These are phyloP conservation scores for Verticillium nonalfalfae DNA, from an alignment of 2,329 filamentous ascomycete genomes.

Conservation along the genomic window DNA sequence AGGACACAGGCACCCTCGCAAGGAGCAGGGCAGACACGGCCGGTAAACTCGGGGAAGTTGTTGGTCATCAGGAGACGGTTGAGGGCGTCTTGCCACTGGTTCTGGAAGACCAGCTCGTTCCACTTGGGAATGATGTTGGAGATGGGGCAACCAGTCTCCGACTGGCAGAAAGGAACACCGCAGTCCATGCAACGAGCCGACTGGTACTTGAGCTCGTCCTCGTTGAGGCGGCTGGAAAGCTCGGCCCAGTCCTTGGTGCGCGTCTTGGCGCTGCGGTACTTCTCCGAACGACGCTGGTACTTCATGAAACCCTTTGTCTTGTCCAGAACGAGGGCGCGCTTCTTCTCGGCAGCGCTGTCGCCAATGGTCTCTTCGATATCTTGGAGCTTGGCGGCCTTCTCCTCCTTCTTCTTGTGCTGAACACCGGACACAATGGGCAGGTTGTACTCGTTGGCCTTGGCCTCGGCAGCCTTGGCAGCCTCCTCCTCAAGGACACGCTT, in stretches of 20 bases:
- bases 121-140: slow-evolving; percentile 97
- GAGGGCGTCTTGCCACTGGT: slow-evolving; percentile 85
- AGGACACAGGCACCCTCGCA: slow-evolving; percentile 95
- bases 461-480: slow-evolving; percentile 75
- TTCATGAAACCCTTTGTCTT: slow-evolving; percentile 98
- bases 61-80: slow-evolving; percentile 93
- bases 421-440: slow-evolving; percentile 70
- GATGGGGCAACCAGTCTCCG: slow-evolving; percentile 91
- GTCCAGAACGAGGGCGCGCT: slow-evolving; percentile 85
- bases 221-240: slow-evolving; percentile 77
- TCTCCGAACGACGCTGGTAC: slow-evolving; percentile 86
- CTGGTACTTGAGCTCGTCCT: slow-evolving; percentile 96
- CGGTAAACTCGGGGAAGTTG: slow-evolving; percentile 98
- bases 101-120: slow-evolving; percentile 74
- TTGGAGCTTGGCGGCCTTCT: slow-evolving; percentile 64
- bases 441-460: slow-evolving; percentile 77
- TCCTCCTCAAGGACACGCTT: slow-evolving; percentile 87
- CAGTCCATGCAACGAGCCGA: slow-evolving; percentile 98
- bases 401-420: slow-evolving; percentile 57
- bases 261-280: slow-evolving; percentile 80
- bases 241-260: slow-evolving; percentile 92
- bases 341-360: slow-evolving; percentile 81
- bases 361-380: slow-evolving; percentile 91
- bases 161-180: slow-evolving; percentile 96
- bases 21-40: slow-evolving; percentile 91